phyloP scores from a whole-genome alignment of 306 rosid genomes.

The Casuarina equisetifolia region DNA sequence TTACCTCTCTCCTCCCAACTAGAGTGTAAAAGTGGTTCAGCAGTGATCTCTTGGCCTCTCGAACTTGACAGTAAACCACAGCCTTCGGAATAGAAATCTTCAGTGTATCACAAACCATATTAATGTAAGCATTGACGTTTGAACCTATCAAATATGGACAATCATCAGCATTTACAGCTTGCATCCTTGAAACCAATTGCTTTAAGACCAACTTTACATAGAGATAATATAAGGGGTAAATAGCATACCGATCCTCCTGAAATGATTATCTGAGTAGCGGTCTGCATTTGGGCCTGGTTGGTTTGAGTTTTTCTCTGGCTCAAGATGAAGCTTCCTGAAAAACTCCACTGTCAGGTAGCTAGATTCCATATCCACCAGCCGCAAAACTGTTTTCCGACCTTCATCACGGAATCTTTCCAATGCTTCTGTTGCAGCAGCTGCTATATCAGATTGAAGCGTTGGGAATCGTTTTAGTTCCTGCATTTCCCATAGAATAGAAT shows the following conservation, averaged over 20 bases:
- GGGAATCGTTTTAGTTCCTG: constrained; percentile 98
- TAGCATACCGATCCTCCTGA: constrained; percentile 78
- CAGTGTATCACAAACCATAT: constrained; percentile 82
- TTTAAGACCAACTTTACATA: constrained; percentile 7
- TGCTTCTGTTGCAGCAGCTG: constrained; percentile 83
- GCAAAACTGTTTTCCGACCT: constrained; percentile 77
- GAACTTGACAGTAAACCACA: constrained; percentile 96
- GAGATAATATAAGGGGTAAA: constrained; percentile 24
- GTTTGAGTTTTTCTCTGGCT: constrained; percentile 65
- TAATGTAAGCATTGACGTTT: constrained; percentile 82
- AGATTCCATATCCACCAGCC: constrained; percentile 98
- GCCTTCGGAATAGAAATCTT: constrained; percentile 94
- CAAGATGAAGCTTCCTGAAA: constrained; percentile 79
- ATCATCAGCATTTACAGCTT: constrained; percentile 6
- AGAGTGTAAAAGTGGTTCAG: constrained; percentile 76
- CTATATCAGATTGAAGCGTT: constrained; percentile 76
- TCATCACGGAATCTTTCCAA: constrained; percentile 91
- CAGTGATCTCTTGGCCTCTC: constrained; percentile 96
- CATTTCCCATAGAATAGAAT: constrained; percentile 28
- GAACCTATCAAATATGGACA: constrained; percentile 58
- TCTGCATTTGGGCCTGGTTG: constrained; percentile 54
- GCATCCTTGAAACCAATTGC: constrained; percentile 4
- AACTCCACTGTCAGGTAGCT: constrained; percentile 92
- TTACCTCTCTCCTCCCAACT: constrained; percentile 90
- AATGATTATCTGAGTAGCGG: constrained; percentile 65